Base-by-base conservation (phyloP, 164 flowering plant species). In the Litsea cubeba region DNA sequence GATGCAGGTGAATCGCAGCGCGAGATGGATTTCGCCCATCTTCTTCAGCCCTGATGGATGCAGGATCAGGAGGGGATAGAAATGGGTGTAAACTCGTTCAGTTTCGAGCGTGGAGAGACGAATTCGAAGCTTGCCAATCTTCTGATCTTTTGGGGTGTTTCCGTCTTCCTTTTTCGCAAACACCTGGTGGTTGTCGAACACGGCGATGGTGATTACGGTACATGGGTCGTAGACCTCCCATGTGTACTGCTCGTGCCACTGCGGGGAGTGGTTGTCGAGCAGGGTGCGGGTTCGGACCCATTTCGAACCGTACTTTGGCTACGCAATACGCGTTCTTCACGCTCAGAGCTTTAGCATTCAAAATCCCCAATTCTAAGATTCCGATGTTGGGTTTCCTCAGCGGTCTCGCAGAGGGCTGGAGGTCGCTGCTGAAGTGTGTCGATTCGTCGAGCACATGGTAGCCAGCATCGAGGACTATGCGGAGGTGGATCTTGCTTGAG, bases 361-460 rank as follows among this genome's bases (percentile, higher is more conserved):
- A 65, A 60, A 93, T 88, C 66, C 98, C 98, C 5, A 93, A 78
- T 69, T 93, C 98, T 23, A 93, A 85, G 58, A 88, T 75, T 28
- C 98, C 98, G 69, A 93, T 88, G 73, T 75, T 79, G 2, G 65
- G 73, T 78, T 84, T 88, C 75, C 89, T 77, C 17, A 93, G 82
- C 50, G 74, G 80, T 72, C 84, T 90, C 12, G 89, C 81, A 0
- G 97, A 87, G 15, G 97, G 93, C 82, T 87, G 93, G 14, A 91
- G 87, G 79, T 93, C 95, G 50, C 98, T 93, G 83, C 95, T 90
- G 73, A 85, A 90, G 74, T 86, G 90, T 0, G 92, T 89, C 11
- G 95, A 86, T 79, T 93, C 98, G 70, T 93, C 98, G 35, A 93
- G 87, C 14, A 93, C 96, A 82, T 93, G 97, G 79, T 93, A 93